Conservation (phyloP, 1,284 basidiomycete genomes). For the Quambalaria eucalypti region DNA sequence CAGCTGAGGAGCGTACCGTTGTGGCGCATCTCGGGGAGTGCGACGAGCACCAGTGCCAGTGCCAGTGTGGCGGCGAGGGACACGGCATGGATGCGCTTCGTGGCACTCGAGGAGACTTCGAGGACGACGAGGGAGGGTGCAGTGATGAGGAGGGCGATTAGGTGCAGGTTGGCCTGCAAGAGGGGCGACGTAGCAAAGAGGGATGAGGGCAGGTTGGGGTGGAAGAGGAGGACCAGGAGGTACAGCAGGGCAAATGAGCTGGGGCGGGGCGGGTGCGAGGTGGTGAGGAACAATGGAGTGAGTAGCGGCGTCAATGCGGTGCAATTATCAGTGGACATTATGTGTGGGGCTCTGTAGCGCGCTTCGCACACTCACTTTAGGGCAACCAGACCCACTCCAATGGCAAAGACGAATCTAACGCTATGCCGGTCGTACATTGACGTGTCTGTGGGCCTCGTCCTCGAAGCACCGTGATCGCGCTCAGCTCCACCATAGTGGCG, state of each 20-base stretch:
- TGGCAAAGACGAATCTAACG: background rate
- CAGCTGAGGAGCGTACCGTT: slow-evolving; percentile 21
- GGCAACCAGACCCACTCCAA: background rate
- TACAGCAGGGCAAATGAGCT: background rate
- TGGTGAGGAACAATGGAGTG: too few species aligned
- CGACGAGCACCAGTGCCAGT: slow-evolving; percentile 14
- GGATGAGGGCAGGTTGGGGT: slow-evolving; percentile 22
- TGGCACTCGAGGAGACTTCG: slow-evolving; percentile 23
- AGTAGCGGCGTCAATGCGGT: too few species aligned
- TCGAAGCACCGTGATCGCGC: background rate
- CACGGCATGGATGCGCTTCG: slow-evolving; percentile 20
- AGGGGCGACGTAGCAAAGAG: slow-evolving; percentile 21
- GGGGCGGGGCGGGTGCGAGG: too few species aligned
- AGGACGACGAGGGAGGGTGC: slow-evolving; percentile 25
- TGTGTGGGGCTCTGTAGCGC: too few species aligned
- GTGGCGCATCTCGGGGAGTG: slow-evolving; percentile 16
- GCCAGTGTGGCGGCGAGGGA: slow-evolving; percentile 11
- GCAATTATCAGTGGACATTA: too few species aligned
- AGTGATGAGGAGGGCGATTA: slow-evolving; percentile 21
- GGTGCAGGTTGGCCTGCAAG: slow-evolving; percentile 17
- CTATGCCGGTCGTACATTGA: background rate
- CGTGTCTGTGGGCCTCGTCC: background rate
- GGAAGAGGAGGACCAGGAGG: slow-evolving; percentile 19
- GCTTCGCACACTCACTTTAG: too few species aligned
- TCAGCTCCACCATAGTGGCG: background rate